Conservation (phyloP, 2,329 filamentous ascomycete species). For the Drechslerella dactyloides region DNA sequence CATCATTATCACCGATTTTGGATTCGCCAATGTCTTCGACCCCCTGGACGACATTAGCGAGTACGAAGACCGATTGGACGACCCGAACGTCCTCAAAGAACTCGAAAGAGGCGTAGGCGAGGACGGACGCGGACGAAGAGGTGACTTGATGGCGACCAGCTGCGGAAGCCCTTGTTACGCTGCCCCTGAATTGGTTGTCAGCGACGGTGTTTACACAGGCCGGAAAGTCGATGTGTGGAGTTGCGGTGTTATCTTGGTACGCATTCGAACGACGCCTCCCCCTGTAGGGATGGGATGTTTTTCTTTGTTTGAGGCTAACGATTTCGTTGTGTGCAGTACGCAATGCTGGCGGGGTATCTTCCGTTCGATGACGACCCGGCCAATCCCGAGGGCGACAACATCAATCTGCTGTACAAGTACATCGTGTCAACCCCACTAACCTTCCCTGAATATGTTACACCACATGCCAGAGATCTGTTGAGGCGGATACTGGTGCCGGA, state of each 20-base stretch:
- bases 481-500: conserved; percentile 94
- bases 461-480: conserved; percentile 89
- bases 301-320: too few relatives aligned
- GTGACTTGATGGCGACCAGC: conserved; percentile 98
- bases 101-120: conserved; percentile 76
- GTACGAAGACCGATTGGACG: conserved; percentile 82
- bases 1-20: conserved; percentile 99
- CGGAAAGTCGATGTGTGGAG: conserved; percentile 99
- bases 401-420: conserved; percentile 98
- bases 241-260: conserved; percentile 95
- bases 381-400: conserved; percentile 98
- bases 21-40: conserved; percentile 97
- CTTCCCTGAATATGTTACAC: conserved; percentile 98
- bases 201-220: conserved; percentile 94
- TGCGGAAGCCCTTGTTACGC: conserved; percentile 98
- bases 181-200: conserved; percentile 94
- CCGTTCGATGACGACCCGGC: conserved; percentile 98
- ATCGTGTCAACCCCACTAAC: conserved; percentile 96
- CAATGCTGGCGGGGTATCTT: conserved; percentile 96
- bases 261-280: too few relatives aligned
- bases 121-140: conserved; percentile 68
- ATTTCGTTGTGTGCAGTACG: conserved; percentile 70
- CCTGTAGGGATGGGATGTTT: too few relatives aligned
- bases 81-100: conserved; percentile 90
- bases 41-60: conserved; percentile 84